Evolutionary conservation across 2,329 filamentous ascomycete genomes (phyloP).

Genomic region (Ophiocordyceps camponoti-rufipedis): DNA sequence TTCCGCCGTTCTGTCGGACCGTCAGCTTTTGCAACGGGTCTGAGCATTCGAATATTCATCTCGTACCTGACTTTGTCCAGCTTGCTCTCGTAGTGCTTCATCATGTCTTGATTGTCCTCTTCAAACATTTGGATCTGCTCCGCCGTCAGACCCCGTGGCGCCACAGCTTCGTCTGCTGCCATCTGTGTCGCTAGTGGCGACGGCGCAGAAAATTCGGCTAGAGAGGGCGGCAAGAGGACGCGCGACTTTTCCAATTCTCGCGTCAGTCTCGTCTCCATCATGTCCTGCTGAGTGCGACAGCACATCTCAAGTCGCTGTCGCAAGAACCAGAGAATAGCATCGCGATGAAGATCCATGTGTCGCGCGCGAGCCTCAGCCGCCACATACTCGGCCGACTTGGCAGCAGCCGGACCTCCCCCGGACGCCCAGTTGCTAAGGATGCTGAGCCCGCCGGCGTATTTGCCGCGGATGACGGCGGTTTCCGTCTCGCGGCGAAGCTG

Average conservation of each 20-base stretch:
- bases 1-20: constrained; percentile 53
- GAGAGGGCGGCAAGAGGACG: constrained; percentile 40
- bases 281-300: constrained; percentile 61
- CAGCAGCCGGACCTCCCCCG: constrained; percentile 23
- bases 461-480: constrained; percentile 50
- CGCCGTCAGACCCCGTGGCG: constrained; percentile 43
- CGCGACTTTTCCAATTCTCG: constrained; percentile 80
- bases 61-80: constrained; percentile 84
- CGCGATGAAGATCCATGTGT: constrained; percentile 51
- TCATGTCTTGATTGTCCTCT: constrained; percentile 79
- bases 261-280: constrained; percentile 81
- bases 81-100: constrained; percentile 87
- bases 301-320: constrained; percentile 58
- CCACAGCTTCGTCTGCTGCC: constrained; percentile 4
- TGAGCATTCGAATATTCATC: too few species aligned
- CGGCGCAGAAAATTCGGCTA: constrained; percentile 13
- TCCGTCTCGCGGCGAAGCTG: constrained; percentile 63
- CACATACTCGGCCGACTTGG: constrained; percentile 45
- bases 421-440: constrained; percentile 50
- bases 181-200: not conserved
- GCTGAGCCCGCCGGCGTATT: constrained; percentile 46
- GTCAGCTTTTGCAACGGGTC: constrained; percentile 1
- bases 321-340: constrained; percentile 71
- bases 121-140: constrained; percentile 91
- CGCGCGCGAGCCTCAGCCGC: constrained; percentile 52